phyloP scores from a whole-genome alignment of 495 filamentous ascomycete species.

The Parmelia sp. region DNA sequence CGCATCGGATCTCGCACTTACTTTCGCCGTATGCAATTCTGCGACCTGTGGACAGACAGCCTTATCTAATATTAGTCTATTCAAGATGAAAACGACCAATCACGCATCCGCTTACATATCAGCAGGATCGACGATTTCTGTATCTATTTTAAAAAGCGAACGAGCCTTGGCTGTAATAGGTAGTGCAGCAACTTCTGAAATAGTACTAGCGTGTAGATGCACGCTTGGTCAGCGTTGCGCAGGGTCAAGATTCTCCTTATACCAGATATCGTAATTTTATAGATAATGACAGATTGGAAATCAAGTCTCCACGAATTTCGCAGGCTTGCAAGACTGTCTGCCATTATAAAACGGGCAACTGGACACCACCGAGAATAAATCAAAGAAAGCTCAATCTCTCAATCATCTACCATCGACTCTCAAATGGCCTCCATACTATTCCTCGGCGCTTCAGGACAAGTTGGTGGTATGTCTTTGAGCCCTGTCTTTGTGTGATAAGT shows the following conservation, averaged over 20 bases:
- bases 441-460: slow-evolving; percentile 13
- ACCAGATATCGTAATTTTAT: too few relatives aligned
- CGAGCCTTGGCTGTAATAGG: not conserved
- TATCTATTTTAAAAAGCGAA: too few relatives aligned
- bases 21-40: too few relatives aligned
- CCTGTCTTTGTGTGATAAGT: not conserved
- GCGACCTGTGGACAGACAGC: too few relatives aligned
- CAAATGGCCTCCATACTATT: slow-evolving; percentile 6
- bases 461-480: not conserved
- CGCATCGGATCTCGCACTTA: too few relatives aligned
- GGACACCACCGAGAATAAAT: not conserved
- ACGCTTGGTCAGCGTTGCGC: not conserved
- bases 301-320: not conserved
- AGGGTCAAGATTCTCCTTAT: not conserved
- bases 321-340: not conserved
- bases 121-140: too few relatives aligned
- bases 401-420: not conserved
- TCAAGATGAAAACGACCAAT: too few relatives aligned
- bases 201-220: not conserved
- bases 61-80: too few relatives aligned
- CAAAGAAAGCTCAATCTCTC: not conserved
- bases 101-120: too few relatives aligned
- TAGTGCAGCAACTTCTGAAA: not conserved
- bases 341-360: not conserved
- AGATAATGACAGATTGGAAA: not conserved